Evolutionary conservation across 148 eudicot genomes (phyloP).

Genomic region (Rhododendron molle): DNA sequence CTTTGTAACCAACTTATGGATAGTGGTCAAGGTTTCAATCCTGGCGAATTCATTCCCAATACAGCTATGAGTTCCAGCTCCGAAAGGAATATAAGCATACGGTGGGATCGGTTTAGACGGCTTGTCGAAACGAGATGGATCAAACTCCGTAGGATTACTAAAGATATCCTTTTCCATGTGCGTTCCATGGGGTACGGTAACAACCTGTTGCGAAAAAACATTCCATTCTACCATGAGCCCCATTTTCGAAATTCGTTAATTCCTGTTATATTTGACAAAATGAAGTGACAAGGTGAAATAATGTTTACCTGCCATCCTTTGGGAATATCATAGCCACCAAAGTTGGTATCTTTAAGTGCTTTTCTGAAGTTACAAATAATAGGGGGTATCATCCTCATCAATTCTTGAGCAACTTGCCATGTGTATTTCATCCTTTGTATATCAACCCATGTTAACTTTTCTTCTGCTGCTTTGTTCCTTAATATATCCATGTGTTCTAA

Average conservation of each 20-base stretch:
- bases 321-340: constrained; percentile 5
- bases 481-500: background rate
- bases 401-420: too few relatives aligned
- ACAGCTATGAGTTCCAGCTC: background rate
- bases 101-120: background rate
- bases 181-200: background rate
- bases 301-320: constrained; percentile 15
- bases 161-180: constrained; percentile 7
- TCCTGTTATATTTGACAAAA: background rate
- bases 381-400: too few relatives aligned
- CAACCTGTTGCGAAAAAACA: background rate
- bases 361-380: too few relatives aligned
- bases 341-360: too few relatives aligned
- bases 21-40: background rate
- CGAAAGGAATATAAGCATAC: constrained; percentile 7
- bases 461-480: background rate
- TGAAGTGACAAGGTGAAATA: background rate
- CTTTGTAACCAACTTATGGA: constrained; percentile 2
- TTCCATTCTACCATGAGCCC: too few relatives aligned
- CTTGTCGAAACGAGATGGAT: constrained; percentile 10
- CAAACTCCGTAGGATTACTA: background rate
- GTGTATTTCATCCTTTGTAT: too few relatives aligned
- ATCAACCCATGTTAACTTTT: background rate
- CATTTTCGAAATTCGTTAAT: background rate
- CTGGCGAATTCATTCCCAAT: constrained; percentile 2